Evolutionary conservation across 768 basidiomycete genomes (phyloP), one percentile per base, ranked within the genome.

Genomic region (Ramaria sp.): DNA sequence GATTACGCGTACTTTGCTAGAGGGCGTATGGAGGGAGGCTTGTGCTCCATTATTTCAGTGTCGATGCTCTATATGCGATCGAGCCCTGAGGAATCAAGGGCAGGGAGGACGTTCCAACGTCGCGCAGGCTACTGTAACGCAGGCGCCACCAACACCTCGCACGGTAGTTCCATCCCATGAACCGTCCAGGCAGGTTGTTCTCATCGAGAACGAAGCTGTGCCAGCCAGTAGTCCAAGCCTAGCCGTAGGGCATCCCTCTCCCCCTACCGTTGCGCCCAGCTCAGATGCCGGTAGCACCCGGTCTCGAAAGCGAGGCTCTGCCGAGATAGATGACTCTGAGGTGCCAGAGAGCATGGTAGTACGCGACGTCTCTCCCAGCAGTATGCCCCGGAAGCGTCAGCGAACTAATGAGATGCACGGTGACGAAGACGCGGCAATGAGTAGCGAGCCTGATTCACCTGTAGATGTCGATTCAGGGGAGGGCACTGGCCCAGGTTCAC

Each of bases 41-140:
- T 86, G 82, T 65, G 74, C 78, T 3, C 86, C 84, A 0, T 61
- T 88, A 43, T 88, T 83, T 64, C 80, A 84, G 45, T 88, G 86
- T 64, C 75, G 79, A 52, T 88, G 86, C 66, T 72, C 74, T n/a
- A 81, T 88, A 41, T 88, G 86, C 66, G 80, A 86, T 60, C 80
- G 87, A 24, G 81, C 86, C 7, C 76, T 79, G 65, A 67, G 75
- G 24, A 71, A 71, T 15, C 55, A 57, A 41, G 47, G 30, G 12
- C 55, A 57, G 24, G 47, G 27, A 17, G 19, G 13, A 37, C 27
- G 33, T 4, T 15, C 17, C 31, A 33, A 49, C 37, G 20, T 39
- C 31, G 20, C 17, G 20, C 51, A 38, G 34, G 30, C 51, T 38
- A 11, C 19, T 15, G 51, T 19, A 7, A 33, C 24, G 15, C 48